Percentiles rank a stretch among this genome's conserved stretches.
Conservation (phyloP, 768 basidiomycete species). For the Termitomyces titanicus region DNA sequence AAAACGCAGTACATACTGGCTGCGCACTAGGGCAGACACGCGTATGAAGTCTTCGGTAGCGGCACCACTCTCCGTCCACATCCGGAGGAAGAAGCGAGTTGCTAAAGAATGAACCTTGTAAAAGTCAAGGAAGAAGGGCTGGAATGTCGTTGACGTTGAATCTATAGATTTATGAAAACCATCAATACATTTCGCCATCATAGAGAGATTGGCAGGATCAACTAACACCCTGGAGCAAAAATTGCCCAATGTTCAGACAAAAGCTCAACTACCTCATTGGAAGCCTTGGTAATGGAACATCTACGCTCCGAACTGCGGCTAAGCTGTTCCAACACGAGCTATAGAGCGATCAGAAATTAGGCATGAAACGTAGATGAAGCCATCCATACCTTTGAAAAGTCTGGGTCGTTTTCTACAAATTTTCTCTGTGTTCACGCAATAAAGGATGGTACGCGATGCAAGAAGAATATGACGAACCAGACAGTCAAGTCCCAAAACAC, state of each 20-base stretch:
- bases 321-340: slow-evolving; percentile 80
- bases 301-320: slow-evolving; percentile 69
- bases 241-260: slow-evolving; percentile 85
- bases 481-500: slow-evolving; percentile 79
- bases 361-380: not conserved
- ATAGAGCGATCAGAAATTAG: slow-evolving; percentile 11
- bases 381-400: slow-evolving; percentile 73
- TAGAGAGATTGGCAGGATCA: not conserved
- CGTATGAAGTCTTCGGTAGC: slow-evolving; percentile 73
- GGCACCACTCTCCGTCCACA: slow-evolving; percentile 89
- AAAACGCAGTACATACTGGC: slow-evolving; percentile 61
- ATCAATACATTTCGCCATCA: slow-evolving; percentile 22
- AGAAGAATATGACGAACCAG: slow-evolving; percentile 44
- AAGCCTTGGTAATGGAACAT: slow-evolving; percentile 81
- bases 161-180: slow-evolving; percentile 36
- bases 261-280: slow-evolving; percentile 82
- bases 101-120: slow-evolving; percentile 77
- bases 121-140: slow-evolving; percentile 87
- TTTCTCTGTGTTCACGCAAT: slow-evolving; percentile 40
- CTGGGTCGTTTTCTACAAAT: slow-evolving; percentile 66
- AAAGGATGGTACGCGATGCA: not conserved
- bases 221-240: slow-evolving; percentile 75
- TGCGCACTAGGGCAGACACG: slow-evolving; percentile 71
- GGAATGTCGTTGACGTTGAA: slow-evolving; percentile 76
- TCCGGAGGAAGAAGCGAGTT: slow-evolving; percentile 82